Percentiles rank a stretch among this genome's conserved stretches.
Evolutionary conservation across 2,329 filamentous ascomycete species (phyloP).

Genomic region (Kalaharituber pfeilii): DNA sequence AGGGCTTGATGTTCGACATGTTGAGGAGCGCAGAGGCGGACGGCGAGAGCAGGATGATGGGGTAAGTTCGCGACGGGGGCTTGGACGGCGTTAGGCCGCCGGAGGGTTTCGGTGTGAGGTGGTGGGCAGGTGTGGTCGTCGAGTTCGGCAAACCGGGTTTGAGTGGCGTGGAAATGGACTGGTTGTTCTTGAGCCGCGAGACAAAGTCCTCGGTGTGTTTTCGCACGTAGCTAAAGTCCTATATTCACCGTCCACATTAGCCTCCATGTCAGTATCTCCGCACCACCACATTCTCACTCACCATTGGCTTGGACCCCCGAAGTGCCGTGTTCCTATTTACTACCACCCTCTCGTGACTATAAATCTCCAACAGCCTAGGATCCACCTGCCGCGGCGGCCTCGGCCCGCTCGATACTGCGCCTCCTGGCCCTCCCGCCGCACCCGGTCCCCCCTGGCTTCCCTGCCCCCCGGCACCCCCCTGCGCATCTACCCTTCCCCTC

Average conservation of each 20-base stretch:
- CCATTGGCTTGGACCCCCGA: slow-evolving; percentile 72
- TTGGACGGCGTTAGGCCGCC: slow-evolving; percentile 30
- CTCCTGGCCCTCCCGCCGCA: slow-evolving; percentile 26
- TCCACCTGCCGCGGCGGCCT: slow-evolving; percentile 51
- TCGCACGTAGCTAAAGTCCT: slow-evolving; percentile 91
- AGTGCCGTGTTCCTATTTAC: slow-evolving; percentile 82
- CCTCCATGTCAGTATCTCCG: no score
- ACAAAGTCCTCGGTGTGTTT: slow-evolving; percentile 70
- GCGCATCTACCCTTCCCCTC: slow-evolving; percentile 29
- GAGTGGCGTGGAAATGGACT: slow-evolving; percentile 24
- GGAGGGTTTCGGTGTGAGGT: slow-evolving; percentile 26
- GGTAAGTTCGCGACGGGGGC: slow-evolving; percentile 41
- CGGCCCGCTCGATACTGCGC: slow-evolving; percentile 34
- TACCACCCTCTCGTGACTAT: slow-evolving; percentile 77
- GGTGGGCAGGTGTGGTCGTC: slow-evolving; percentile 33
- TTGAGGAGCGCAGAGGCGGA: slow-evolving; percentile 88
- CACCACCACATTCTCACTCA: slow-evolving; percentile 32
- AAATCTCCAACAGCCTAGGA: slow-evolving; percentile 69
- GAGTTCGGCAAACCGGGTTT: slow-evolving; percentile 29
- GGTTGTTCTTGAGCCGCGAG: slow-evolving; percentile 31
- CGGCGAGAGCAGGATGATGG: slow-evolving; percentile 91
- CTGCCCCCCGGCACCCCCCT: slow-evolving; percentile 27
- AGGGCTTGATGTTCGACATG: slow-evolving; percentile 88
- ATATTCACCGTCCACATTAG: slow-evolving; percentile 7
- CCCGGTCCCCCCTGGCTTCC: slow-evolving; percentile 22